Base-by-base conservation (phyloP, 768 basidiomycete genomes). In the Suillus luteus region DNA sequence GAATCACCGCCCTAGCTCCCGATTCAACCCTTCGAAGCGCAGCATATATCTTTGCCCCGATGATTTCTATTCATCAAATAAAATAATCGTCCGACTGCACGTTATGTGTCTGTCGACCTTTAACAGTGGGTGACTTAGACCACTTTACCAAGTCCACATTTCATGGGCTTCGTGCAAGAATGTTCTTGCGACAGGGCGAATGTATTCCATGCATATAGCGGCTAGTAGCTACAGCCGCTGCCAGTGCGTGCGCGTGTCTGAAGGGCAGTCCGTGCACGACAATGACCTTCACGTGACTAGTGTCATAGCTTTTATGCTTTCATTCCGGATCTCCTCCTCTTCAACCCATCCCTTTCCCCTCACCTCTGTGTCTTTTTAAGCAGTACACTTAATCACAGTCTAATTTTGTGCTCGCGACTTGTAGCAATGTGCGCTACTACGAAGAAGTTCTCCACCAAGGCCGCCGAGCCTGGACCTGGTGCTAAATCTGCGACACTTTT, bases 381-480 rank as follows among this genome's bases (percentile, higher is more conserved):
- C 22, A 38, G 15, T 27, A 51, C 27, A 22, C 62, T 54, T 52
- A 58, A 54, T 43, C 60, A 49, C 48, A 27, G 49, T 49, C 55
- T 40, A 22, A 19, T 62, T 22, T 46, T 35, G 15, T n/a, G 17
- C 24, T 60, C 59, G 55, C 35, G 46, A 48, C 27, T 15, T 24
- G 57, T 31, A 60, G 65, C 46, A 27, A 77, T 75, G 74, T 69
- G 70, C 40, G 48, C 68, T 38, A 37, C 69, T 59, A 49, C 72
- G 51, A 83, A 79, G 79, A 82, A 81, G 73, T 60, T 77, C 15
- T 46, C 77, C 52, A 64, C 76, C 43, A 82, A 80, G 76, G 66
- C 77, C 31, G 62, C 79, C 43, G 57, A 65, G 19, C 49, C 49
- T 49, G 15, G 49, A 14, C n/a, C 48, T 44, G 61, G 48, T 37